Evolutionary conservation across 371 early-diverging fungal species (phyloP), one percentile per base, ranked within the genome.

Genomic region (Conidiobolus coronatus): DNA sequence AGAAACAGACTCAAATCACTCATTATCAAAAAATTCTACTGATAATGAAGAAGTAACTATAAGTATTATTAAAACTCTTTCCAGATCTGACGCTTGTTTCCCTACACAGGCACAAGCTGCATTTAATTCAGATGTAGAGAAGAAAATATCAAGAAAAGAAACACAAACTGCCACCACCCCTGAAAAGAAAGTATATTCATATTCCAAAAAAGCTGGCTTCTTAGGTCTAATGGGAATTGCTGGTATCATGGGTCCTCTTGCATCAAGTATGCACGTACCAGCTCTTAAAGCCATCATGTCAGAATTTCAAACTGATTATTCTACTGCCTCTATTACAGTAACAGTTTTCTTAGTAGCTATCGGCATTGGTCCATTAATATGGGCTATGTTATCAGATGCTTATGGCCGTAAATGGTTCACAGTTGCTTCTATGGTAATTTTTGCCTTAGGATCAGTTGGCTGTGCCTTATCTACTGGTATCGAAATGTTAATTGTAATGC

Each of bases 331-430:
- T 43, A 53, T 69, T 36, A 69, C 72, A 2, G 67, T 70, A 11
- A 67, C 71, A 3, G 48, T 68, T 11, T 74, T 71, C 40, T 58
- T 71, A 20, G 53, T 74, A 19, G 58, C 62, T 29, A 65, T 70
- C 63, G 75, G 71, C 15, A 62, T 74, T 40, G 63, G 66, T 22
- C 73, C 75, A 13, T 42, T 84, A n/a, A 46, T 75, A 19, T 80
- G 75, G 75, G 80, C 75, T 14, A 64, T 73, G 18, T 50, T 77
- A 12, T 75, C 81, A 0, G 85, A 85, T 53, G 46, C 56, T 5
- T 63, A 66, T 49, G 75, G 77, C 2, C 66, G 85, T 14, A 66
- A 75, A 36, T 56, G 64, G 0, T 64, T 82, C 9, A 79, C 79
- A 46, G 55, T 77, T 9, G n/a, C 45, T 1, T 70, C 77, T 2